Conservation (phyloP, 148 eudicot genomes). For the Euryodendron excelsum region DNA sequence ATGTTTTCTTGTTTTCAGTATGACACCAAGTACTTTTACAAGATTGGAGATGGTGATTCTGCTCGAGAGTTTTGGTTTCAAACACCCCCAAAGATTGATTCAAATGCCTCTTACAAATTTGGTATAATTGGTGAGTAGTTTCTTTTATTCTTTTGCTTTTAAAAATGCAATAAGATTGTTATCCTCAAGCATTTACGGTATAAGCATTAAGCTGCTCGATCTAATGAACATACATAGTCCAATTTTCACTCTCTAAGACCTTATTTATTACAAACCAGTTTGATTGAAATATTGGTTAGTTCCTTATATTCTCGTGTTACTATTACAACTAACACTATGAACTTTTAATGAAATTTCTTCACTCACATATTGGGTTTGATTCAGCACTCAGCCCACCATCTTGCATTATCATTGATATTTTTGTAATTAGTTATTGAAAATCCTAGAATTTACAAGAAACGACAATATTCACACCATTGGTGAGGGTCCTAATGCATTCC, state of each 20-base stretch:
- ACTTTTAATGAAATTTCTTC: background rate
- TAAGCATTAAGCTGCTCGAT: background rate
- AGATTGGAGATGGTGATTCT: constrained; percentile 66
- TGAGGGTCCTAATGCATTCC: background rate
- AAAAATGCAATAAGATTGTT: background rate
- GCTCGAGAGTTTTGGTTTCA: constrained; percentile 81
- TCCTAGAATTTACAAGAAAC: background rate
- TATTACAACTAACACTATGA: background rate
- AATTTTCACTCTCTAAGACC: too few species aligned
- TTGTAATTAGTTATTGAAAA: background rate
- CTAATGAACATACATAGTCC: background rate
- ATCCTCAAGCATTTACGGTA: background rate
- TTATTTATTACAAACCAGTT: too few species aligned
- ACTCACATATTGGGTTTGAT: background rate
- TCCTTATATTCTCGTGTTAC: background rate
- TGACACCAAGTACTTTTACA: constrained; percentile 81
- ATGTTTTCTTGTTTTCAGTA: constrained; percentile 36
- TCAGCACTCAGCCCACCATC: too few species aligned
- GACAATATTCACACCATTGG: background rate
- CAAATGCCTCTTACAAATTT: constrained; percentile 77
- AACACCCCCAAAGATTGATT: constrained; percentile 80
- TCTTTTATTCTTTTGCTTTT: constrained; percentile 8
- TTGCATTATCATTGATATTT: background rate
- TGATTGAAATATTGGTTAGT: background rate
- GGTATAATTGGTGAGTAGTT: constrained; percentile 77